Base-by-base conservation (phyloP, 2,329 filamentous ascomycete genomes). In the Aspergillus candidus region DNA sequence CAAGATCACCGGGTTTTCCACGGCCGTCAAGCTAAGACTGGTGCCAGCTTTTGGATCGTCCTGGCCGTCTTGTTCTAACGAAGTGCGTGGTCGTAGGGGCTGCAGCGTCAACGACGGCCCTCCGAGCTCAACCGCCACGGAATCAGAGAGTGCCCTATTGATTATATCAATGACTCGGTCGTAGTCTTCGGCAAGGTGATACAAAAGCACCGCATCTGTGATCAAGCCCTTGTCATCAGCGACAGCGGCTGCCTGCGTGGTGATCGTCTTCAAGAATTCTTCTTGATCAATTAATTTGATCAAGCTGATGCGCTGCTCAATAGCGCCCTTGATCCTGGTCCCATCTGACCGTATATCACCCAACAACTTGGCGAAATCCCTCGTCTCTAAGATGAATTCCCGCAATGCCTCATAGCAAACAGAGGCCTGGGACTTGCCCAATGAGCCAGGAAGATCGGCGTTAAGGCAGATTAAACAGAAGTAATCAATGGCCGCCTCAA, bases 211-310 rank as follows among this genome's bases (percentile, higher is more conserved):
- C 2, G 94, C 90, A 67, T 98, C 93, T 1, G 91, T 94, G 2
- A 85, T 89, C 39, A 94, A 81, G 32, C 93, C 91, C 57, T 91
- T 94, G 65, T 97, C 91, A 56, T 98, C 91, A 4, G 93, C 93
- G 59, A 90, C 88, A 52, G 85, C 84, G 33, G 93, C 93, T 7
- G 93, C 93, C 65, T 95, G 88, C 35, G 93, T 76, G 1, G 91
- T 97, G 57, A 98, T 91, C n/a, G 84, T 85, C 59, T 83, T 84
- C 65, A 98, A 79, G 63, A 96, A 93, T 53, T 94, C 86, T 42
- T 84, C 80, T 61, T 93, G 82, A 52, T 86, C 83, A 33, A 79
- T 78, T 15, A 97, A 74, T 33, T 83, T 85, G 60, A 98, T 91
- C 44, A 98, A 76, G 27, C 78, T 74, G 34, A 89, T 81, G 32